Evolutionary conservation across 768 basidiomycete species (phyloP).

Genomic region (Psilocybe azurescens): DNA sequence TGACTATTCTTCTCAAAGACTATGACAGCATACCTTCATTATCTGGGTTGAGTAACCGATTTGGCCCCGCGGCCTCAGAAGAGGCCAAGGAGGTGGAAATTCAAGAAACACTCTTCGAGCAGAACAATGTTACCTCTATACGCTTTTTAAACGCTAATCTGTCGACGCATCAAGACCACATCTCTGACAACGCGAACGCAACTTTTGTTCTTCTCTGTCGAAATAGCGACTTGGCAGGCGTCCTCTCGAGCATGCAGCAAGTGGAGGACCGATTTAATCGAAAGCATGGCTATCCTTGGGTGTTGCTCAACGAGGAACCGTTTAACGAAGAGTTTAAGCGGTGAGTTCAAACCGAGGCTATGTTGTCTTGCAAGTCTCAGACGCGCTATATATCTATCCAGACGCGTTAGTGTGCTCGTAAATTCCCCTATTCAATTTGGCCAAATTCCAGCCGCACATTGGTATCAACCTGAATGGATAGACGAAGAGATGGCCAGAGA

Average conservation of each 20-base stretch:
- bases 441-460: conserved; percentile 74
- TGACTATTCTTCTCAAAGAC: conserved; percentile 54
- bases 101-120: neutral
- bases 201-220: conserved; percentile 79
- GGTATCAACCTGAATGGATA: conserved; percentile 83
- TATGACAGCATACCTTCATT: conserved; percentile 53
- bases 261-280: conserved; percentile 88
- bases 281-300: conserved; percentile 76
- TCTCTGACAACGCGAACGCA: conserved; percentile 61
- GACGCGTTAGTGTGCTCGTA: conserved; percentile 60
- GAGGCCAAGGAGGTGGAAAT: neutral
- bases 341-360: conserved; percentile 33
- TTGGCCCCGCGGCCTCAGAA: conserved; percentile 23
- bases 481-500: conserved; percentile 70
- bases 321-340: conserved; percentile 77
- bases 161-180: neutral
- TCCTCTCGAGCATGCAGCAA: conserved; percentile 62
- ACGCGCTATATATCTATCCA: conserved; percentile 23
- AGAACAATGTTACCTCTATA: neutral
- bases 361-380: neutral
- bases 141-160: neutral
- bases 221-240: conserved; percentile 57
- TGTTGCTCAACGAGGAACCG: conserved; percentile 84
- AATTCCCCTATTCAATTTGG: conserved; percentile 68
- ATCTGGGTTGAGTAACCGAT: conserved; percentile 38